Evolutionary conservation across 1,284 basidiomycete species (phyloP).

Genomic region (Tylopilus sp.): DNA sequence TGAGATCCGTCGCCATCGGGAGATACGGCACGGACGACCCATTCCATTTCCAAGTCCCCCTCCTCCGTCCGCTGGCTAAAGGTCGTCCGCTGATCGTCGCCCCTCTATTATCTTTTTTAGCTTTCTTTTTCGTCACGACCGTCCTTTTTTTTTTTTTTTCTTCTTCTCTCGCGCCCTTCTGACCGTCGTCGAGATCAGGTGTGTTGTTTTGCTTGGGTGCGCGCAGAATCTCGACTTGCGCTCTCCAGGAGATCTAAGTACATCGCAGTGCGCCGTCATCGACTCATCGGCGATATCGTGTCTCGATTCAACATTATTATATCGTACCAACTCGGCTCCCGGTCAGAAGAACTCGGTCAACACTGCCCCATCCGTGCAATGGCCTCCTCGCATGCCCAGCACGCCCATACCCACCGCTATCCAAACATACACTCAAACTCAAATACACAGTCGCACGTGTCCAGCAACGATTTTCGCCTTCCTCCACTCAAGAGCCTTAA

Average conservation of each 20-base stretch:
- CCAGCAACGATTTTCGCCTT: slow-evolving; percentile 47
- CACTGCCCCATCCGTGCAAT: slow-evolving; percentile 15
- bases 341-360: slow-evolving; percentile 14
- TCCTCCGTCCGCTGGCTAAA: slow-evolving; percentile 19
- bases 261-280: slow-evolving; percentile 16
- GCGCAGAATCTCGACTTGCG: slow-evolving; percentile 5
- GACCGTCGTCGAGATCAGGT: slow-evolving; percentile 10
- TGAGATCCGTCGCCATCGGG: slow-evolving; percentile 56
- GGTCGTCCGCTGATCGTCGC: slow-evolving; percentile 7
- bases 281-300: slow-evolving; percentile 21
- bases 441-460: slow-evolving; percentile 34
- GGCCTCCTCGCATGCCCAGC: slow-evolving; percentile 31
- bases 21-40: slow-evolving; percentile 41
- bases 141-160: background rate
- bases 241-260: slow-evolving; percentile 14
- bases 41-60: slow-evolving; percentile 29
- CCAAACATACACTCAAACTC: slow-evolving; percentile 32
- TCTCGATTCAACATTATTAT: slow-evolving; percentile 19
- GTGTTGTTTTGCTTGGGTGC: slow-evolving; percentile 34
- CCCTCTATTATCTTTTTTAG: slow-evolving; percentile 1
- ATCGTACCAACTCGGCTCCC: slow-evolving; percentile 8
- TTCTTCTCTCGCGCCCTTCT: background rate
- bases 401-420: slow-evolving; percentile 34
- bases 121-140: slow-evolving; percentile 8
- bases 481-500: slow-evolving; percentile 67